Percentiles rank a stretch among this genome's conserved stretches.
These are phyloP conservation scores for Xylariaceae sp. DNA, from an alignment of 2,329 filamentous ascomycete genomes.

Conservation along the genomic window DNA sequence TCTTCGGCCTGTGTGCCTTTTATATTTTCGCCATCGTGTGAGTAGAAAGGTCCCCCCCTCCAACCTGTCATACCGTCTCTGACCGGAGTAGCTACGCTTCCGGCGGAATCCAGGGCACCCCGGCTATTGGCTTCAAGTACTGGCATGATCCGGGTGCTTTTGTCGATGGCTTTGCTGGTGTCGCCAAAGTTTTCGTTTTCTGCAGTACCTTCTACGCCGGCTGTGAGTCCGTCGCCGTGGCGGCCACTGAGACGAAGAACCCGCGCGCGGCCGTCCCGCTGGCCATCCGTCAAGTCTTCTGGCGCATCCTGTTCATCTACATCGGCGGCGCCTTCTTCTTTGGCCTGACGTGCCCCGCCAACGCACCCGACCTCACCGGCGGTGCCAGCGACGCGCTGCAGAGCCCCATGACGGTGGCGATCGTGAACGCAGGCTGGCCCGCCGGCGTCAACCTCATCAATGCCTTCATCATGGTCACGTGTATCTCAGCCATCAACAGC, in stretches of 20 bases:
- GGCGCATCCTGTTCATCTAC: slow-evolving; percentile 55
- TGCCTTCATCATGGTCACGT: slow-evolving; percentile 66
- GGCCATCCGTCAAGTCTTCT: slow-evolving; percentile 53
- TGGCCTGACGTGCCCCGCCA: slow-evolving; percentile 64
- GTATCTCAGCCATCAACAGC: slow-evolving; percentile 64
- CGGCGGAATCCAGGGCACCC: slow-evolving; percentile 56
- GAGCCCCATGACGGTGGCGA: slow-evolving; percentile 66
- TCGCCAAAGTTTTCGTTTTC: slow-evolving; percentile 60
- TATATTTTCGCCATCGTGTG: slow-evolving; percentile 65
- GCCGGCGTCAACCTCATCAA: slow-evolving; percentile 71
- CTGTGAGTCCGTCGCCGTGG: slow-evolving; percentile 50
- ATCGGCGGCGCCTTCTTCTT: slow-evolving; percentile 70
- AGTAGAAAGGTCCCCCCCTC: slow-evolving; percentile 9
- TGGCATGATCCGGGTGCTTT: slow-evolving; percentile 68
- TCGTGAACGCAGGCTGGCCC: slow-evolving; percentile 66
- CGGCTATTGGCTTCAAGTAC: slow-evolving; percentile 60
- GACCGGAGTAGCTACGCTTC: slow-evolving; percentile 49
- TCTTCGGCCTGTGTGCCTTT: slow-evolving; percentile 61
- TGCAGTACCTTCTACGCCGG: slow-evolving; percentile 66
- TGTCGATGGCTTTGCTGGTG: slow-evolving; percentile 57
- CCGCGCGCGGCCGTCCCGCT: slow-evolving; percentile 47
- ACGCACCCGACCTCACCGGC: slow-evolving; percentile 56
- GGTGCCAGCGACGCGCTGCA: slow-evolving; percentile 56
- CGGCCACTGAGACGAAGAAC: slow-evolving; percentile 54
- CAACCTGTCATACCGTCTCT: not conserved